A percentile compares a stretch with the other conserved stretches of the same genome.
phyloP scores from a whole-genome alignment of 2,329 filamentous ascomycete species.

The Penicillium hesseltinei region DNA sequence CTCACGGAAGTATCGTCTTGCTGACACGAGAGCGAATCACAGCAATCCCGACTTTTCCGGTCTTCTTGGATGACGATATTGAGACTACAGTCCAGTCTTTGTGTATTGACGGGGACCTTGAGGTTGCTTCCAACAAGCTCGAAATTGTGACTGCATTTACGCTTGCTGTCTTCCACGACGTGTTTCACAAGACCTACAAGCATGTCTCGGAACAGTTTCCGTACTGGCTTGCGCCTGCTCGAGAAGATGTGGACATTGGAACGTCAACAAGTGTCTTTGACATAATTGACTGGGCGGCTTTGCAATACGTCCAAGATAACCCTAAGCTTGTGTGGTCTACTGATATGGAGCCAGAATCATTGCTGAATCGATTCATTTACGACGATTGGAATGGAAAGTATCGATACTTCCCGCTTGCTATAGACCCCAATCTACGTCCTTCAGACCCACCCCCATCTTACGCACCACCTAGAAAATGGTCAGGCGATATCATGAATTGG shows the following conservation, averaged over 20 bases:
- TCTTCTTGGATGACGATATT: conserved; percentile 68
- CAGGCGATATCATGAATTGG: conserved; percentile 74
- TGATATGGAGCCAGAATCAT: conserved; percentile 38
- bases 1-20: conserved; percentile 65
- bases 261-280: conserved; percentile 6
- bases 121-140: conserved; percentile 44
- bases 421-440: conserved; percentile 34
- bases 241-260: conserved; percentile 7
- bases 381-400: conserved; percentile 58
- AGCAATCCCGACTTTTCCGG: conserved; percentile 62
- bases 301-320: conserved; percentile 37
- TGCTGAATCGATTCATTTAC: conserved; percentile 54
- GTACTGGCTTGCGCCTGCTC: conserved; percentile 75
- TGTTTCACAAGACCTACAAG: conserved; percentile 86
- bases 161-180: conserved; percentile 70
- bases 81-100: conserved; percentile 58
- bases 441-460: conserved; percentile 37
- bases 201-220: conserved; percentile 63
- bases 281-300: conserved; percentile 47
- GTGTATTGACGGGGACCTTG: conserved; percentile 39
- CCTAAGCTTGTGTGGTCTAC: conserved; percentile 49
- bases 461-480: conserved; percentile 42
- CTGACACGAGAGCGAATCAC: conserved; percentile 68
- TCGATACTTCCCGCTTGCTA: conserved; percentile 53
- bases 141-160: conserved; percentile 68